Percentiles rank a stretch among this genome's conserved stretches.
Conservation (phyloP, 1,284 basidiomycete species). For the Moesziomyces sp. region DNA sequence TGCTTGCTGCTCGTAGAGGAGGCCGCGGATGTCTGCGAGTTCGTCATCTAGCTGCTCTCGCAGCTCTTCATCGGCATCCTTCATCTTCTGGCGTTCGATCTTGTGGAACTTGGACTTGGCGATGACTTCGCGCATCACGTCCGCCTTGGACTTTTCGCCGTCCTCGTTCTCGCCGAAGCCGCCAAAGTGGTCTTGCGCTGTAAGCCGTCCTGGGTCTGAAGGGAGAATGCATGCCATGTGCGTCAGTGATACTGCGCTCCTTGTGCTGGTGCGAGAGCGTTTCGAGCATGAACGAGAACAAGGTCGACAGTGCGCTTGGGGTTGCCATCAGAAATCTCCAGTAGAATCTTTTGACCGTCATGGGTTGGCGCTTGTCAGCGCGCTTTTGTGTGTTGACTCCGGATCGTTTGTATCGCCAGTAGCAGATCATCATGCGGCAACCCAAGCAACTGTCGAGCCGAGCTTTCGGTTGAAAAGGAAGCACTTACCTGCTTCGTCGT, state of each 20-base stretch:
- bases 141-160: conserved; percentile 76
- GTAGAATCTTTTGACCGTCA: conserved; percentile 65
- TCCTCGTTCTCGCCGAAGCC: conserved; percentile 78
- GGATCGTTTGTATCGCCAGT: conserved; percentile 56
- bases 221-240: neutral
- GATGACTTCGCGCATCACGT: conserved; percentile 98
- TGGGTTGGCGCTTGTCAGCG: conserved; percentile 52
- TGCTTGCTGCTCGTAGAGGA: conserved; percentile 71
- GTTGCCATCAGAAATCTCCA: conserved; percentile 65
- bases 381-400: conserved; percentile 43
- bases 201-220: conserved; percentile 36
- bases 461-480: neutral
- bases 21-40: conserved; percentile 81
- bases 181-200: conserved; percentile 76
- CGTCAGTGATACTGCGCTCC: conserved; percentile 11
- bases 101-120: conserved; percentile 87
- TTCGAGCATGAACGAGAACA: neutral
- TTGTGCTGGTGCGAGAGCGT: neutral
- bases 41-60: conserved; percentile 89
- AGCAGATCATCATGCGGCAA: conserved; percentile 53
- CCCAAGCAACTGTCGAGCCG: neutral
- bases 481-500: conserved; percentile 59
- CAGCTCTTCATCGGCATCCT: conserved; percentile 84
- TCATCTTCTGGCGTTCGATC: conserved; percentile 86
- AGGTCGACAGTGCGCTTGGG: neutral